Base-by-base conservation (phyloP, 2,329 filamentous ascomycete genomes). In the Herpotrichia juniperi region DNA sequence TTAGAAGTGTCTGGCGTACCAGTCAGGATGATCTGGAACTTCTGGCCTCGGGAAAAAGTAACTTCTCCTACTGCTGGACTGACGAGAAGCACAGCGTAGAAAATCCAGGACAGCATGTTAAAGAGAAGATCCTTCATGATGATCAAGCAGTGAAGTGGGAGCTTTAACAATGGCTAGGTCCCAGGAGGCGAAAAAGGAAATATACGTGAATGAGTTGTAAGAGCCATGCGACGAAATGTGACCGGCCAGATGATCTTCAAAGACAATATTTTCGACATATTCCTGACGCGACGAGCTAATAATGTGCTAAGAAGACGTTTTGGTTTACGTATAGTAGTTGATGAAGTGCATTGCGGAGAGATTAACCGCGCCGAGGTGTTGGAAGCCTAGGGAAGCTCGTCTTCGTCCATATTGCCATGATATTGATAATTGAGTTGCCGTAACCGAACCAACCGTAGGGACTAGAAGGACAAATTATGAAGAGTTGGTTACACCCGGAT, bases 11-110 rank as follows among this genome's bases (percentile, higher is more conserved):
- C 66, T 24, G 64, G 66, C 32, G 56, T 48, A 11, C 64, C 66
- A 2, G 53, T 35, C 0, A 69, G 53, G 32, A 69, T 62, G 48
- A 67, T 69, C 34, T 69, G 66, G 14, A 56, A 69, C 44, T 67
- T 67, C 43, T 69, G 66, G 7, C 66, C 66, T 7, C 48, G 48
- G 16, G 42, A 44, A 42, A 68, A 68, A 11, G 34, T 49, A 44
- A 50, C 49, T 47, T 66, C 58, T 19, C 42, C 53, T n/a, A 59
- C 35, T 9, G 48, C 53, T n/a, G 51, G 46, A 17, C 48, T 11
- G n/a, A 47, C 47, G 17, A 66, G 43, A 4, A 63, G 25, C 14
- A 44, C 31, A 8, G 46, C 12, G 52, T 48, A 66, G 1, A 67
- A 40, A 26, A 66, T 21, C 49, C 57, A 54, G 10, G 46, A 40